Evolutionary conservation across 345 rosid genomes (phyloP), one percentile per base, ranked within the genome.

Genomic region (Pistacia atlantica): DNA sequence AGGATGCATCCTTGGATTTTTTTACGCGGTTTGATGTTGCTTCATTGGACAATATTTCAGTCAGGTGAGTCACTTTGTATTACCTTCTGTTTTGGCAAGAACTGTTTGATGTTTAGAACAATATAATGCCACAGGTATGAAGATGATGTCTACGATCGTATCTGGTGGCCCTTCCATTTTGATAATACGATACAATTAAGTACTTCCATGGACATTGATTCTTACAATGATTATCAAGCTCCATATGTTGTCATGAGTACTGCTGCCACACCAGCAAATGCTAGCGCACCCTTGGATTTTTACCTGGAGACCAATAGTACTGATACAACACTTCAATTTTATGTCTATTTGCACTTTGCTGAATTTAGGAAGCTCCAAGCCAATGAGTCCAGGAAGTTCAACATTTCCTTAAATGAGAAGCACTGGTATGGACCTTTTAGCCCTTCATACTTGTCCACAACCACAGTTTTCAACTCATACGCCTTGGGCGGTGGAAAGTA

Each of bases 351-450:
- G 75, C 72, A 84, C 67, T 65, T 35, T 14, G 68, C 68, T 12
- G 68, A 65, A 38, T 1, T 65, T 17, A 59, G 57, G 16, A 22
- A 56, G 61, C 83, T 77, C 28, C 6, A 62, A 63, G 54, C 80
- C 31, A 81, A 74, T 25, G 73, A 81, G 70, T 11, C 84, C 49
- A 69, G 84, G n/a, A 48, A 48, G n/a, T 73, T 81, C 14, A 77
- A 74, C 68, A 52, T 78, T 65, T 46, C 73, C 17, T 20, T 74
- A 8, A 81, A 78, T 42, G 67, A 70, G 8, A 11, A 10, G 10
- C 20, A 10, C 22, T 77, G 73, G 81, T 35, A 13, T 37, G 84
- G 78, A 20, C 81, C 78, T 63, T 14, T 81, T n/a, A 37, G 12
- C 14, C 81, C 67, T 11, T 13, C 3, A 11, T 81, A 81, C 69